phyloP scores from a whole-genome alignment of 345 rosid species.

The Sisymbrium altissimum region DNA sequence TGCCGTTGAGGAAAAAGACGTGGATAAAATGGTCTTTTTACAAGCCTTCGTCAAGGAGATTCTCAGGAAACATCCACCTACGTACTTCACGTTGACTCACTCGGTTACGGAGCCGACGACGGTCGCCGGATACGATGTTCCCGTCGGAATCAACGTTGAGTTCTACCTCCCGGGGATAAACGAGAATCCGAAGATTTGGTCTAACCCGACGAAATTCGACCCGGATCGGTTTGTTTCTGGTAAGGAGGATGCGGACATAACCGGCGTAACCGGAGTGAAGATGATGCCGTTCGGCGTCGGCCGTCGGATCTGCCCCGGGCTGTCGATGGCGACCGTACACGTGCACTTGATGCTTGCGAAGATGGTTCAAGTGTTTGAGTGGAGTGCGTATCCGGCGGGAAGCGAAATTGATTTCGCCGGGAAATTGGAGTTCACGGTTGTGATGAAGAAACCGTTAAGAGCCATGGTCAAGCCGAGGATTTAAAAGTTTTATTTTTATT shows the following conservation, averaged over 20 bases:
- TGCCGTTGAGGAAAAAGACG: conserved; percentile 56
- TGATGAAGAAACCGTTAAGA: conserved; percentile 66
- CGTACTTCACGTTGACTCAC: conserved; percentile 67
- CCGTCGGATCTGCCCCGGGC: conserved; percentile 84
- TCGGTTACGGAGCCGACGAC: conserved; percentile 66
- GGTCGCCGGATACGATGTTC: conserved; percentile 69
- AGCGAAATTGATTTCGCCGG: conserved; percentile 59
- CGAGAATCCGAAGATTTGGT: conserved; percentile 65
- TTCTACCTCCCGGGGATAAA: conserved; percentile 50
- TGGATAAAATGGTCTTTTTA: conserved; percentile 58
- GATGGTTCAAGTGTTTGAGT: conserved; percentile 89
- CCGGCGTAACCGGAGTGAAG: conserved; percentile 61
- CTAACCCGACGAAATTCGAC: conserved; percentile 58
- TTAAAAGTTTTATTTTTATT: conserved; percentile 3
- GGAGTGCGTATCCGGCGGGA: conserved; percentile 54
- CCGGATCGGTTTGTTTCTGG: conserved; percentile 74
- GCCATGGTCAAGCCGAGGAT: conserved; percentile 61
- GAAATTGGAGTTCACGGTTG: conserved; percentile 76
- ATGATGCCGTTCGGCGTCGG: conserved; percentile 87
- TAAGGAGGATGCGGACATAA: conserved; percentile 67
- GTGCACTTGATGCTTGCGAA: conserved; percentile 70
- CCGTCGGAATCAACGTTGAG: conserved; percentile 59
- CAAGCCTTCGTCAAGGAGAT: conserved; percentile 77
- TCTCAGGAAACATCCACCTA: conserved; percentile 81
- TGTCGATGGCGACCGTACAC: conserved; percentile 76